Base-by-base conservation (phyloP, 495 filamentous ascomycete genomes). In the Daldinia grandis region DNA sequence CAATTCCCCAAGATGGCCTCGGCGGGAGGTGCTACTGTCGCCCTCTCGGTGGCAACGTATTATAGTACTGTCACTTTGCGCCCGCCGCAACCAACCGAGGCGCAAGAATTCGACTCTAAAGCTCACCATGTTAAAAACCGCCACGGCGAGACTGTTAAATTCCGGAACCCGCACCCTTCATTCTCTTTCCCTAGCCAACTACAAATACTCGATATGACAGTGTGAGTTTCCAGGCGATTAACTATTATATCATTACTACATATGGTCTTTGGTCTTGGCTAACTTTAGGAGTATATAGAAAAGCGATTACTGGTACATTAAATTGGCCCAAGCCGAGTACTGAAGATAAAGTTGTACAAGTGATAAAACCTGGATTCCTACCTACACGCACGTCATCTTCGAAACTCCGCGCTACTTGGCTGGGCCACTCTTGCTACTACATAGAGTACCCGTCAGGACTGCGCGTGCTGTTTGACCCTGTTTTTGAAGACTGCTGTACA, bases 371-470 rank as follows among this genome's bases (percentile, higher is more conserved):
- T 3, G 78, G 83, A 27, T 96, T 97, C 76, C 86, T 93, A 25
- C 80, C 86, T 1, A 83, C 78, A 40, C 88, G 83, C 69, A 76
- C 80, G 12, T 78, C 78, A 25, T 87, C 89, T 4, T 71, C 68
- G 75, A 42, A 83, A 79, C 87, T 99, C 7, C 90, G 95, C 19
- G 94, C 95, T 40, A 99, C 95, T 33, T 99, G 95, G 95, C 87
- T 99, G 4, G 95, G 95, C 9, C 95, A 99, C 79, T 94, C 95
- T 1, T 97, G 93, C 80, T 97, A 93, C 78, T 93, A 92, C 75
- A 90, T 97, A 58, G 95, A 98, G 76, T 98, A 97, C 73, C 95
- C 95, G 15, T 81, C 85, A 58, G 95, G 95, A 0, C 82, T 99
- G 21, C 89, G 95, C 40, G 93, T 97, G 2, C 86, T 99, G 10